Evolutionary conservation across 2,329 filamentous ascomycete species (phyloP).

Genomic region (Colletotrichum liriopes): DNA sequence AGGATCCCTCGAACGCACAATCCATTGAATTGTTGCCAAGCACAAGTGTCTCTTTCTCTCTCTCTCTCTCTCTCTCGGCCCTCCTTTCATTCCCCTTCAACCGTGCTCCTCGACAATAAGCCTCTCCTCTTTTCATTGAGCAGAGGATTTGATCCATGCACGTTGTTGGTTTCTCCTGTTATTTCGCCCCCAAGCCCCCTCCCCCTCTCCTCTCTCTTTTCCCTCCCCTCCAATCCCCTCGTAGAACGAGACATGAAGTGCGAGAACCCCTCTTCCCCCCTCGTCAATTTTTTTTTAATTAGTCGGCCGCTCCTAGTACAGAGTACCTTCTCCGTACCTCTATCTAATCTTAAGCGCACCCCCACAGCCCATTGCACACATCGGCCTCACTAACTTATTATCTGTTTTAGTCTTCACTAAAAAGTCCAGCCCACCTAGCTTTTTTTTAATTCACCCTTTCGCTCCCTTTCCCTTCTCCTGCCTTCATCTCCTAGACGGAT

Average conservation of each 20-base stretch:
- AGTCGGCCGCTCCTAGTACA: slow-evolving; percentile 20
- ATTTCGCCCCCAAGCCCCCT: background rate
- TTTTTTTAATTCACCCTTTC: slow-evolving; percentile 4
- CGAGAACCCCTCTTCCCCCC: slow-evolving; percentile 35
- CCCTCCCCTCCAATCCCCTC: background rate
- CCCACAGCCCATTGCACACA: slow-evolving; percentile 40
- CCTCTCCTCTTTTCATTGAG: background rate
- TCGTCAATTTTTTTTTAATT: slow-evolving; percentile 19
- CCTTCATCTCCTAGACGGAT: slow-evolving; percentile 6
- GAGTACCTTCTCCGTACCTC: slow-evolving; percentile 1
- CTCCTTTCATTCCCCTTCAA: background rate
- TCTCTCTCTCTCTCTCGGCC: background rate
- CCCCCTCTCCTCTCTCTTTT: background rate
- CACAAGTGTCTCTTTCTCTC: background rate
- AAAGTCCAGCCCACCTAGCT: slow-evolving; percentile 34
- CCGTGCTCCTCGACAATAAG: slow-evolving; percentile 4
- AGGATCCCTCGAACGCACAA: slow-evolving; percentile 1
- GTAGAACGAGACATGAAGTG: slow-evolving; percentile 18
- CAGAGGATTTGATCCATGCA: slow-evolving; percentile 1
- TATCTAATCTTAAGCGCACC: slow-evolving; percentile 37
- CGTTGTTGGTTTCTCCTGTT: slow-evolving; percentile 24
- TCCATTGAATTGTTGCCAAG: background rate
- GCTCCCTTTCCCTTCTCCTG: slow-evolving; percentile 21
- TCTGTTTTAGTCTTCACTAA: slow-evolving; percentile 38
- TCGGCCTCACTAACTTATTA: slow-evolving; percentile 36